Evolutionary conservation across 139 green algal genomes (phyloP).

Genomic region (Desmodesmus armatus): DNA sequence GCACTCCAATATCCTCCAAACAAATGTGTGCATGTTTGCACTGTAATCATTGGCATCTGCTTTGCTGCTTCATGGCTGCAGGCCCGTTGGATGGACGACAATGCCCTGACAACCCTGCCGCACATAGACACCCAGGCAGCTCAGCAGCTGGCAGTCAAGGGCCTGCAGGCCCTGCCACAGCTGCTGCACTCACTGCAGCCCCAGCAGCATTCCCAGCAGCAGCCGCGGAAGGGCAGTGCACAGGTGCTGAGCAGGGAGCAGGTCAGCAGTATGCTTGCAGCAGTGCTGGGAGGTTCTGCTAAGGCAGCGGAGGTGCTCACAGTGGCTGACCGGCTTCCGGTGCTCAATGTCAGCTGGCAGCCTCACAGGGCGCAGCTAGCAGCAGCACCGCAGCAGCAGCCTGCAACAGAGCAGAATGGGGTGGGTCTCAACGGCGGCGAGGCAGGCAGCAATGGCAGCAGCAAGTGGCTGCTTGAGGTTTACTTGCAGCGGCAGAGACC

Average conservation of each 20-base stretch:
- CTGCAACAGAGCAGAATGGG: background rate
- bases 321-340: constrained; percentile 65
- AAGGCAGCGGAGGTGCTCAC: constrained; percentile 46
- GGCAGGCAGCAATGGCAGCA: background rate
- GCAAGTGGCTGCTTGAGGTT: constrained; percentile 54
- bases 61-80: background rate
- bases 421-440: background rate
- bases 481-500: constrained; percentile 53
- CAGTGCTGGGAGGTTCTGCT: constrained; percentile 27
- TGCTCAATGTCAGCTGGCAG: constrained; percentile 45
- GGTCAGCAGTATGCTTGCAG: constrained; percentile 4
- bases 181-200: constrained; percentile 62
- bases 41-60: background rate
- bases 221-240: background rate
- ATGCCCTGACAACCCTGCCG: constrained; percentile 78
- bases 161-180: constrained; percentile 56
- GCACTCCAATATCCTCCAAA: no score
- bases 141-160: constrained; percentile 48
- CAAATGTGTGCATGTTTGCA: background rate
- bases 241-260: background rate
- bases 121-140: constrained; percentile 58
- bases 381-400: constrained; percentile 31
- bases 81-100: constrained; percentile 79
- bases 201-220: background rate
- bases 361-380: background rate